A percentile compares a stretch with the other conserved stretches of the same genome.
Conservation (phyloP, 257 asterid species). For the Lycium barbarum region DNA sequence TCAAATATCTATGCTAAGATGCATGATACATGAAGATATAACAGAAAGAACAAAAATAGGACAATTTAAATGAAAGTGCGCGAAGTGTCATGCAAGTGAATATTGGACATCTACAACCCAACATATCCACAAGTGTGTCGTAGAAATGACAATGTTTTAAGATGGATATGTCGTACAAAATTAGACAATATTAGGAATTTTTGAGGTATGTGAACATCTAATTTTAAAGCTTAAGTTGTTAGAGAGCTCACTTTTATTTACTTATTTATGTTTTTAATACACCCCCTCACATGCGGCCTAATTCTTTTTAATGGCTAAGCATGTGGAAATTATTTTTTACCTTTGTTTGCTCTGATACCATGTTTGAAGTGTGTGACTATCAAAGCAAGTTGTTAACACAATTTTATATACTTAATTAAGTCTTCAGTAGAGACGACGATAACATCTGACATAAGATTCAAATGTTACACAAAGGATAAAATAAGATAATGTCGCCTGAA, state of each 20-base stretch:
- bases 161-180: background rate
- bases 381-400: background rate
- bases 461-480: background rate
- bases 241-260: conserved; percentile 15
- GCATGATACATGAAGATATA: conserved; percentile 10
- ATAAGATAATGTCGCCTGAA: background rate
- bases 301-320: background rate
- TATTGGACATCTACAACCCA: background rate
- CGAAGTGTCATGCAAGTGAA: background rate
- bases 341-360: background rate
- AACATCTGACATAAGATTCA: background rate
- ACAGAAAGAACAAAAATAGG: background rate
- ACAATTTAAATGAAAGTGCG: background rate
- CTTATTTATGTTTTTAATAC: background rate
- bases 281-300: background rate
- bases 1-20: conserved; percentile 16
- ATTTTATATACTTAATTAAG: background rate
- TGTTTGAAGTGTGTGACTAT: background rate
- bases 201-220: background rate
- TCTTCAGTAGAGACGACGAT: background rate
- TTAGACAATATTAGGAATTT: background rate
- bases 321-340: background rate
- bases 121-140: conserved; percentile 5
- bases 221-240: background rate
- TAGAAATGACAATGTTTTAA: background rate